Evolutionary conservation across 768 basidiomycete genomes (phyloP).

Genomic region (Atractiella rhizophila): DNA sequence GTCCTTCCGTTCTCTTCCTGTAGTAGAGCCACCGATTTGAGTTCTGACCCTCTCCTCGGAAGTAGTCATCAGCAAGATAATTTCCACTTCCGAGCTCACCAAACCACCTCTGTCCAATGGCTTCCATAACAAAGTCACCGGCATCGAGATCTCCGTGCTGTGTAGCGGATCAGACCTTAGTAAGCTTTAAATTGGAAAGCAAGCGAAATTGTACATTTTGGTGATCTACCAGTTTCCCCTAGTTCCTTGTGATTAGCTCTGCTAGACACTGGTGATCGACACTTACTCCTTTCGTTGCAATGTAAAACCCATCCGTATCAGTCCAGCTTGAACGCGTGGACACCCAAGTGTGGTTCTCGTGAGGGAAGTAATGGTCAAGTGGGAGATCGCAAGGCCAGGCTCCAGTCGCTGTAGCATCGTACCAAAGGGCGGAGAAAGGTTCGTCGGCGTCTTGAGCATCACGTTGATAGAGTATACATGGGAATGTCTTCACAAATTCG

Average conservation of each 20-base stretch:
- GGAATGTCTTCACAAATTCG: constrained; percentile 25
- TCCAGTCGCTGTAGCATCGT: constrained; percentile 52
- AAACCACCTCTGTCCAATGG: constrained; percentile 68
- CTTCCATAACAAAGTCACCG: constrained; percentile 88
- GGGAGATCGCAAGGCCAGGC: constrained; percentile 75
- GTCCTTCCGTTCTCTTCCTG: constrained; percentile 86
- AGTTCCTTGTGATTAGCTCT: too few relatives aligned
- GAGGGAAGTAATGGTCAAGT: constrained; percentile 60
- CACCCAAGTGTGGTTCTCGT: constrained; percentile 52
- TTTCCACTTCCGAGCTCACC: constrained; percentile 80
- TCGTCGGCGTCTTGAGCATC: constrained; percentile 46
- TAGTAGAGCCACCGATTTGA: constrained; percentile 61
- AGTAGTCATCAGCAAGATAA: constrained; percentile 53
- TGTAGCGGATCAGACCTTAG: not conserved
- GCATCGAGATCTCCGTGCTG: constrained; percentile 70
- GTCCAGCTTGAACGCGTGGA: constrained; percentile 87
- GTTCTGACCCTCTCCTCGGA: constrained; percentile 42
- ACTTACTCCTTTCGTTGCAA: constrained; percentile 76
- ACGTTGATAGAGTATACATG: constrained; percentile 65
- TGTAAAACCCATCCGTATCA: constrained; percentile 50
- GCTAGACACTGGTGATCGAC: too few relatives aligned
- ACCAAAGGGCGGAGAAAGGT: constrained; percentile 55
- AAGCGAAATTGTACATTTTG: constrained; percentile 32
- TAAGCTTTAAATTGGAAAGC: not conserved
- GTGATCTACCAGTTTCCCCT: constrained; percentile 50